Evolutionary conservation across 164 flowering plant species (phyloP).

Genomic region (Annona cherimola): DNA sequence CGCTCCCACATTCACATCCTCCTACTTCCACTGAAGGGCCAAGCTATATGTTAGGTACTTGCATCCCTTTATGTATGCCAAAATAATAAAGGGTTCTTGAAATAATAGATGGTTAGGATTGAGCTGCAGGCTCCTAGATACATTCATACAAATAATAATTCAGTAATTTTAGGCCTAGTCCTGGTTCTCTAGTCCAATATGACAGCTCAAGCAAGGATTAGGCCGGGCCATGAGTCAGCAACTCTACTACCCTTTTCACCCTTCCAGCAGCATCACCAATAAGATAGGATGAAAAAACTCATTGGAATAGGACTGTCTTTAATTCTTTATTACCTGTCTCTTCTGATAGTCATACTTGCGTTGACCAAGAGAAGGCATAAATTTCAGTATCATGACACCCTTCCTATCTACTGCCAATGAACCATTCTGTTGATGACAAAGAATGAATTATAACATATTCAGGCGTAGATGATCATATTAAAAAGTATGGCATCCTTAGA

Average conservation of each 20-base stretch:
- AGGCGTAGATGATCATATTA: background rate
- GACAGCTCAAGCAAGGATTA: background rate
- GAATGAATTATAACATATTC: slow-evolving; percentile 1
- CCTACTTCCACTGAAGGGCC: background rate
- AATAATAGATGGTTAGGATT: background rate
- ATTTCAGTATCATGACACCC: slow-evolving; percentile 55
- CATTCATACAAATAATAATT: background rate
- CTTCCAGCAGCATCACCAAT: background rate
- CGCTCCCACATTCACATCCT: background rate
- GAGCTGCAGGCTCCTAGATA: background rate
- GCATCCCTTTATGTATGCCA: background rate
- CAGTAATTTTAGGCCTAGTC: background rate
- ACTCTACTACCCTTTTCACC: background rate
- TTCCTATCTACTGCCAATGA: slow-evolving; percentile 38
- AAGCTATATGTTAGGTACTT: background rate
- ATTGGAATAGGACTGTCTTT: background rate
- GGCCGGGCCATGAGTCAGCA: background rate
- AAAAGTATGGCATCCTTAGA: too few species aligned
- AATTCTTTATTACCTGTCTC: slow-evolving; percentile 51
- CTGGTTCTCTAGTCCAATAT: background rate
- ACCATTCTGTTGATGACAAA: slow-evolving; percentile 42
- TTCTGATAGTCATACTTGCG: slow-evolving; percentile 81
- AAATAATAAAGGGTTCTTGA: background rate
- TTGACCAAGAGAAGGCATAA: slow-evolving; percentile 68
- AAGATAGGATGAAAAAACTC: background rate